Base-by-base conservation (phyloP, 371 early-diverging fungal genomes). In the Sporodiniella umbellata region DNA sequence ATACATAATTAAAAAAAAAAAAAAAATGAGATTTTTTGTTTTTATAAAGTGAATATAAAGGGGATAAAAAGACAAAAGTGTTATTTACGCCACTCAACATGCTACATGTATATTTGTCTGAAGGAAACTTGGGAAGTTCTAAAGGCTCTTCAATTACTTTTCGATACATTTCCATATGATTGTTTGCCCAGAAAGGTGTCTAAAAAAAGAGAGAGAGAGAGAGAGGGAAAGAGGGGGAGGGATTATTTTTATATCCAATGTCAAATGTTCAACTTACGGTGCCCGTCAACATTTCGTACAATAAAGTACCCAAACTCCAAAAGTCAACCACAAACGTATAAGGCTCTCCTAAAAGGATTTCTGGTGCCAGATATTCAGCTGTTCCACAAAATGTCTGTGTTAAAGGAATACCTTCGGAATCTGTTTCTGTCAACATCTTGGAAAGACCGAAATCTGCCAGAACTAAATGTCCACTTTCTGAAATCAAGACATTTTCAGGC, bases 351-450 rank as follows among this genome's bases (percentile, higher is more conserved):
- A 75, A 56, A 4, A 99, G 72, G 17, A 96, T 86, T 62, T 98
- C 99, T 3, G 98, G 98, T 1, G 99, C 79, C 21, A 89, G 61
- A 50, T 92, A 92, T 48, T 95, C 97, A 1, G 96, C 89, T 0
- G 99, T 96, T 4, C 99, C 99, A 58, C 97, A 95, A 59, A 95
- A 93, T 0, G 96, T 96, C 45, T 81, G 83, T 33, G 94, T 94
- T 42, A 70, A 71, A n/a, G 60, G 58, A 7, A 51, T 44, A 24
- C 40, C 51, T 8, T 60, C 44, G 35, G 56, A 60, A 28, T 56
- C 43, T 2, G 69, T 21, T n/a, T 62, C 59, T 31, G 64, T 33
- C 30, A 86, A 82, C 12, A 85, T 77, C 53, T 87, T 89, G 22
- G 88, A 87, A 10, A 95, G 66, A 0, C 95, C 94, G 67, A 95